Percentiles rank a stretch among this genome's conserved stretches.
Evolutionary conservation across 495 filamentous ascomycete genomes (phyloP).

Genomic region (Parmelia sp.): DNA sequence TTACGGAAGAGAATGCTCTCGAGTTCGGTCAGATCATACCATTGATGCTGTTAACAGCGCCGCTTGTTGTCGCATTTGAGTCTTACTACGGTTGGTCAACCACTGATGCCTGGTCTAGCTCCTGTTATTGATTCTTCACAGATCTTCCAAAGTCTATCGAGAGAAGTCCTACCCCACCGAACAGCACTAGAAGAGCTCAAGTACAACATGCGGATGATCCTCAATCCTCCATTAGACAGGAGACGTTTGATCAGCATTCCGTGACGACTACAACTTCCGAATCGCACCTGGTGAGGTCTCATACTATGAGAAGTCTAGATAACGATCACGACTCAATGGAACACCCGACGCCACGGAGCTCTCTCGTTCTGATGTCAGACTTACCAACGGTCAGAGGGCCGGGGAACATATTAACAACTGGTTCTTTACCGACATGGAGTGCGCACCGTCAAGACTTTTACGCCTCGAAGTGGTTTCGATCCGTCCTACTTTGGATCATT

Average conservation of each 20-base stretch:
- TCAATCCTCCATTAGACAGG: no score
- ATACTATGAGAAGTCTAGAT: not conserved
- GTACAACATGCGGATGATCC: no score
- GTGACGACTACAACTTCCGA: not conserved
- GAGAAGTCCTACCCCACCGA: not conserved
- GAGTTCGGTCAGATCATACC: slow-evolving; percentile 27
- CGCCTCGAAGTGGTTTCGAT: not conserved
- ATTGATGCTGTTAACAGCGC: slow-evolving; percentile 14
- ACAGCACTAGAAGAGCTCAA: no score
- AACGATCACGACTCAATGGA: not conserved
- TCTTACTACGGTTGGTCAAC: not conserved
- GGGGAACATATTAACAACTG: not conserved
- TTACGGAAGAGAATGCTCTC: slow-evolving; percentile 19
- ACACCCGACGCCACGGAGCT: not conserved
- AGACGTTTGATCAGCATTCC: no score
- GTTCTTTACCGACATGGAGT: not conserved
- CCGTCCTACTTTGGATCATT: not conserved
- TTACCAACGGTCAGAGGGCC: not conserved
- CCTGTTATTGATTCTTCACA: not conserved
- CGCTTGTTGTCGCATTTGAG: not conserved
- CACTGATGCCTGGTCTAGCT: not conserved
- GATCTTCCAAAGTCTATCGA: not conserved
- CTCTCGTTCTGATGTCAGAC: not conserved
- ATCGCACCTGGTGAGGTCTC: not conserved
- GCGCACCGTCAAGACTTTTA: not conserved